These are phyloP conservation scores for Dactylonectria macrodidyma DNA, from an alignment of 2,329 filamentous ascomycete species.

Conservation along the genomic window DNA sequence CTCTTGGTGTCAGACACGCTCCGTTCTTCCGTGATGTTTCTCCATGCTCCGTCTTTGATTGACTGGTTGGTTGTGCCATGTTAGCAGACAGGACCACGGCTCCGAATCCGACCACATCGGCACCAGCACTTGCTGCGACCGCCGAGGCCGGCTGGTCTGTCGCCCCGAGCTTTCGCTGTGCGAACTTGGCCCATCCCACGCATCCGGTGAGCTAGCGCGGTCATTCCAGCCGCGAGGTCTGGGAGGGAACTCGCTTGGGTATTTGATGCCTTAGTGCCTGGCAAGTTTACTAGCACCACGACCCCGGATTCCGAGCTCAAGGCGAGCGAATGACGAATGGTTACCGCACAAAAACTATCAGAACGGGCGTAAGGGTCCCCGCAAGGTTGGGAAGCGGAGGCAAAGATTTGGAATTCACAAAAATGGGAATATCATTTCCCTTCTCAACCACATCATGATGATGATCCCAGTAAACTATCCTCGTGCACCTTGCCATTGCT, in stretches of 20 bases:
- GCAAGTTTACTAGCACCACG: not conserved
- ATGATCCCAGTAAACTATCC: not conserved
- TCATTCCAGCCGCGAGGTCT: not conserved
- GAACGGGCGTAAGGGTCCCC: not conserved
- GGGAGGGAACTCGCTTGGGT: not conserved
- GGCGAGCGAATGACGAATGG: not conserved
- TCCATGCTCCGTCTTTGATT: not conserved
- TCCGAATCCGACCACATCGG: not conserved
- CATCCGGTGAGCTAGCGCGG: not conserved
- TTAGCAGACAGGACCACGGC: not conserved
- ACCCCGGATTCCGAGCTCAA: conserved; percentile 6
- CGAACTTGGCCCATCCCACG: not conserved
- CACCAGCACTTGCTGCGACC: not conserved
- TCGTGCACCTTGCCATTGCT: not conserved
- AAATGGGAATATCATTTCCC: conserved; percentile 6
- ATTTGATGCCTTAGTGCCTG: not conserved
- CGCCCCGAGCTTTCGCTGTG: not conserved
- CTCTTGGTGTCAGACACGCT: not conserved
- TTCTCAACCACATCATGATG: conserved; percentile 10
- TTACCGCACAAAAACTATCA: not conserved
- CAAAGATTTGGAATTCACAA: conserved; percentile 3
- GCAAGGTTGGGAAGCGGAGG: not conserved
- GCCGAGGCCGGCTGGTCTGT: not conserved
- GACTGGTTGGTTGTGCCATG: not conserved
- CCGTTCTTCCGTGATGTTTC: too few species aligned